Evolutionary conservation across 2,329 filamentous ascomycete genomes (phyloP), one percentile per base, ranked within the genome.

Genomic region (Spiromastix sp.): DNA sequence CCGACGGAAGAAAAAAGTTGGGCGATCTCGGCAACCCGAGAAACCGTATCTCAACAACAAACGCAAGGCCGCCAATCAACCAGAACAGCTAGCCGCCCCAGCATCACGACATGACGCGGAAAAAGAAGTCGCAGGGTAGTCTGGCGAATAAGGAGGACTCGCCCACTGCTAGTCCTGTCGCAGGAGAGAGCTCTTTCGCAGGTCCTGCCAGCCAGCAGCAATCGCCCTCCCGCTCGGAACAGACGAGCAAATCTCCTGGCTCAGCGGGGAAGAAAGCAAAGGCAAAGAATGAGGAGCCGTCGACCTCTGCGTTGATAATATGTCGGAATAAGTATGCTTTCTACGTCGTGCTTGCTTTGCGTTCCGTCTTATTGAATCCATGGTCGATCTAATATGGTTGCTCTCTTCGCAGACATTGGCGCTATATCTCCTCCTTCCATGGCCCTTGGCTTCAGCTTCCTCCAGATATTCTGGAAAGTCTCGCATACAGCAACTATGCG

Each of bases 371-470:
- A 18, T 25, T 19, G 11, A 16, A 12, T 32, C 17, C 20, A 18
- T 32, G 18, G 18, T 32, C 13, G 8, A 9, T n/a, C 27, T 13
- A 16, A 30, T 16, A 15, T 25, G n/a, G n/a, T n/a, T n/a, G 30
- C n/a, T 27, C 10, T 25, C 30, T 26, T 33, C 11, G 10, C 47
- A 89, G 84, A 56, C 82, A 89, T 62, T 89, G 83, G 84, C 74
- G 78, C 44, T 85, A 85, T 56, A 86, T 91, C 40, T 86, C 82
- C 15, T 81, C 79, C 18, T 91, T 84, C 51, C 79, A 87, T 52
- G 85, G 84, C 16, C 78, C 82, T 46, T 91, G 85, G 85, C 72
- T 87, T 10, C 79, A 85, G 57, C 67, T 89, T 38, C 81, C 83
- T 13, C 72, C 77, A 43, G 83, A 89, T 57, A 74, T 86, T 38